phyloP scores from a whole-genome alignment of 2,329 filamentous ascomycete species.

The Aspergillus luchuensis region DNA sequence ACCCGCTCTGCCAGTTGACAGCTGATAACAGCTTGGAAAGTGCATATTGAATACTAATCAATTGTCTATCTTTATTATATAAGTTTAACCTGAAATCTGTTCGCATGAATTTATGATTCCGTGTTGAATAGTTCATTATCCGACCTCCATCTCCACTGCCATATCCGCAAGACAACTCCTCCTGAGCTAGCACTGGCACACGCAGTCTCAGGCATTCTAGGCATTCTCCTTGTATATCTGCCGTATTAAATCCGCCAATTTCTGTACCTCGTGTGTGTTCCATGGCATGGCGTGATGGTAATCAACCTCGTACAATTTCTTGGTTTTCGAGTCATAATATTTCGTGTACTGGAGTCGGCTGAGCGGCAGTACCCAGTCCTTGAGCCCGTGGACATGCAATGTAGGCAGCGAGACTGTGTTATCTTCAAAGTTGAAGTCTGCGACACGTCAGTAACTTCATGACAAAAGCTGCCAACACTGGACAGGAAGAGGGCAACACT shows the following conservation, averaged over 20 bases:
- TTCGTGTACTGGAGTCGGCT: conserved; percentile 19
- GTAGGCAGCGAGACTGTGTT: conserved; percentile 19
- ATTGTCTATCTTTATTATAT: no score
- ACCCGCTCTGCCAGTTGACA: no score
- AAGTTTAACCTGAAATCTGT: no score
- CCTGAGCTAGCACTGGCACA: no score
- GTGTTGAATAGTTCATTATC: no score
- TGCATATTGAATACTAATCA: no score
- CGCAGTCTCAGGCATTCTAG: neutral
- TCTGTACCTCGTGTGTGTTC: conserved; percentile 21
- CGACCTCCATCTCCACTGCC: neutral
- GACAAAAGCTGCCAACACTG: no score
- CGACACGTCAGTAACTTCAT: neutral
- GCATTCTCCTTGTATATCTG: conserved; percentile 13
- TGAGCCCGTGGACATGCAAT: conserved; percentile 25
- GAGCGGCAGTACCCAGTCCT: conserved; percentile 21
- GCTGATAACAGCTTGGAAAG: no score
- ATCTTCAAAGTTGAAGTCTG: conserved; percentile 2
- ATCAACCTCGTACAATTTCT: conserved; percentile 22
- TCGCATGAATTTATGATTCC: no score
- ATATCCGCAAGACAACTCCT: no score
- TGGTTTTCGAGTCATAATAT: conserved; percentile 16
- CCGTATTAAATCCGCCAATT: conserved; percentile 19
- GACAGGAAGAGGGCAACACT: no score
- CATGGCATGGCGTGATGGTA: conserved; percentile 32